Conservation (phyloP, 1,284 basidiomycete species). For the Melampsora americana region DNA sequence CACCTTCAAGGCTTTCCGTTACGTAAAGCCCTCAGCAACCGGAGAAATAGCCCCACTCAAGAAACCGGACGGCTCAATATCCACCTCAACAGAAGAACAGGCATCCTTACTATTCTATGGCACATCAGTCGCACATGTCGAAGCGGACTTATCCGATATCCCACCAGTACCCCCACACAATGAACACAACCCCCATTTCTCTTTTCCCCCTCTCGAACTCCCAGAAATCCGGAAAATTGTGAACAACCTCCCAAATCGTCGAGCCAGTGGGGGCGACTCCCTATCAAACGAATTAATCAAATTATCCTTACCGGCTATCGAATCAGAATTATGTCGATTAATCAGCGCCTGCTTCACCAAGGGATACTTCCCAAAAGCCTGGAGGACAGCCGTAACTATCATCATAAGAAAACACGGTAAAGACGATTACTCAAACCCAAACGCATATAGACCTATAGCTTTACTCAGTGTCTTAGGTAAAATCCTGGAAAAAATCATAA, state of each 20-base stretch:
- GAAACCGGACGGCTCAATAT: too few relatives aligned
- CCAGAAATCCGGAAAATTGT: background rate
- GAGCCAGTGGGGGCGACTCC: slow-evolving; percentile 4
- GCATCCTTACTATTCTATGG: too few relatives aligned
- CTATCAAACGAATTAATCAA: slow-evolving; percentile 14
- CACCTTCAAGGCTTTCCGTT: background rate
- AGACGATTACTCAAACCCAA: background rate
- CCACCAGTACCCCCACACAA: background rate
- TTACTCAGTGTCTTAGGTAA: slow-evolving; percentile 2
- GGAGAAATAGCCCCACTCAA: background rate
- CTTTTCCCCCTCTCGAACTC: background rate
- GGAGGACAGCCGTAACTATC: background rate
- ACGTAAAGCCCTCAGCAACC: background rate
- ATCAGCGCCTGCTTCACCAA: background rate
- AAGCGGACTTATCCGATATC: slow-evolving; percentile 9
- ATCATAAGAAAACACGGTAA: slow-evolving; percentile 12
- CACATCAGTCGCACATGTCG: background rate
- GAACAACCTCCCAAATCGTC: background rate
- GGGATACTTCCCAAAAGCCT: background rate
- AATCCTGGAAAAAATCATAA: slow-evolving; percentile 1
- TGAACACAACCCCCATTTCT: background rate
- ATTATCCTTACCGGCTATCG: background rate
- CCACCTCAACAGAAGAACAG: too few relatives aligned
- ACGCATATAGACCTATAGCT: too few relatives aligned
- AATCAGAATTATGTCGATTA: background rate